Conservation (phyloP, 495 filamentous ascomycete genomes). For the Melanomma pulvis-pyrius region DNA sequence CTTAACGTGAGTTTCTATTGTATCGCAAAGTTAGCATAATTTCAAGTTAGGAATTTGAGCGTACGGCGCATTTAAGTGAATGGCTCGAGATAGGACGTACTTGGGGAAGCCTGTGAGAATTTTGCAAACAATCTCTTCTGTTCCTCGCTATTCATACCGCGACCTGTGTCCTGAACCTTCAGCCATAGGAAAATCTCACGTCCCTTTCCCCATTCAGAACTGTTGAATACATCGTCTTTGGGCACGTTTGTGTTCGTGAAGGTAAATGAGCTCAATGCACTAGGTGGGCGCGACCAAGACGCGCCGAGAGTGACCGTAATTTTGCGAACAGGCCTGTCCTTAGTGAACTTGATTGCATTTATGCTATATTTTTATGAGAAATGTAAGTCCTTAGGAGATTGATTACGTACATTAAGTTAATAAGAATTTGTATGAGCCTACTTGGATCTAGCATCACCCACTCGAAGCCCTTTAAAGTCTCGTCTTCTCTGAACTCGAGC, state of each 20-base stretch:
- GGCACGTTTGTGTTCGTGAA: neutral
- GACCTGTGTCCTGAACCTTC: constrained; percentile 8
- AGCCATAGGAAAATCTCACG: constrained; percentile 7
- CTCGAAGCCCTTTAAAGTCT: constrained; percentile 7
- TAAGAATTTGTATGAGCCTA: constrained; percentile 12
- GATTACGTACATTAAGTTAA: constrained; percentile 14
- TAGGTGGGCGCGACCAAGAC: neutral
- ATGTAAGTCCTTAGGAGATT: neutral
- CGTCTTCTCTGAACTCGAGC: constrained; percentile 10
- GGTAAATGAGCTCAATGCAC: neutral
- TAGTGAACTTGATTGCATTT: constrained; percentile 28
- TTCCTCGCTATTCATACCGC: constrained; percentile 9
- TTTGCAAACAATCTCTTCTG: constrained; percentile 14
- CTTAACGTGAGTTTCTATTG: constrained; percentile 17
- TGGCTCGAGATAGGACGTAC: neutral
- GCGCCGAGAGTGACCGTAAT: constrained; percentile 22
- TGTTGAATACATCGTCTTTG: neutral
- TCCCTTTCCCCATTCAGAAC: constrained; percentile 10
- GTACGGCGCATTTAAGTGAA: neutral
- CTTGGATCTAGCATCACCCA: constrained; percentile 25
- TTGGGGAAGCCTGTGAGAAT: constrained; percentile 5
- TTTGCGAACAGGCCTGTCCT: neutral
- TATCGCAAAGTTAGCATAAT: neutral
- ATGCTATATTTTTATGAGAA: neutral
- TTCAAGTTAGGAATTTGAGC: neutral